Evolutionary conservation across 1,284 basidiomycete genomes (phyloP).

Genomic region (Anthracocystis walkeri): DNA sequence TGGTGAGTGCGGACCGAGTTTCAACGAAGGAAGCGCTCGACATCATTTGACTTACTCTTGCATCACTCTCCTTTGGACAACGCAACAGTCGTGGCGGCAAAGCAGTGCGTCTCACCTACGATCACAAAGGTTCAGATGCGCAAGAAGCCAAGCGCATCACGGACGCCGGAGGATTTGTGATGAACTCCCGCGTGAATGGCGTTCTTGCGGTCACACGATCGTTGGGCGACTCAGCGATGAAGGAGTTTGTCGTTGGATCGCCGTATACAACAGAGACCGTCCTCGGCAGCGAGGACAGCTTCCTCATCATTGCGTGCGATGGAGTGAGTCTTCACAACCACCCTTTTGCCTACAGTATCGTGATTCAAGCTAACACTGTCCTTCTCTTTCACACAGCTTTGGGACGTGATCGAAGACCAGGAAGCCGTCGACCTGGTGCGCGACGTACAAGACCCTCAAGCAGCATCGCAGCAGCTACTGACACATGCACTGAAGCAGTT

Average conservation of each 20-base stretch:
- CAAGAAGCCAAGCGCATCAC: constrained; percentile 97
- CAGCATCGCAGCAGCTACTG: constrained; percentile 82
- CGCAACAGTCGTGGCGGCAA: constrained; percentile 78
- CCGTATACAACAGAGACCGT: constrained; percentile 98
- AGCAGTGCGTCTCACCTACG: constrained; percentile 94
- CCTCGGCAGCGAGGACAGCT: constrained; percentile 89
- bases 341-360: not conserved
- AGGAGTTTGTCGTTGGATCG: constrained; percentile 97
- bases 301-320: constrained; percentile 95
- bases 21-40: not conserved
- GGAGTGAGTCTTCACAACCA: constrained; percentile 77
- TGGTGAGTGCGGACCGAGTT: constrained; percentile 71
- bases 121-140: constrained; percentile 97
- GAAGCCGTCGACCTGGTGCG: constrained; percentile 87
- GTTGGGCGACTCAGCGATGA: constrained; percentile 97
- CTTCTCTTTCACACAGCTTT: constrained; percentile 76
- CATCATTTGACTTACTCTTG: not conserved
- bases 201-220: constrained; percentile 96
- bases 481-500: constrained; percentile 87
- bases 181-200: constrained; percentile 96
- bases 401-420: constrained; percentile 96
- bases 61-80: not conserved
- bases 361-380: not conserved
- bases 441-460: constrained; percentile 81
- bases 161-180: constrained; percentile 97